Conservation (phyloP, 192 early-diverging fungal genomes). For the Irineochytrium annulatum region DNA sequence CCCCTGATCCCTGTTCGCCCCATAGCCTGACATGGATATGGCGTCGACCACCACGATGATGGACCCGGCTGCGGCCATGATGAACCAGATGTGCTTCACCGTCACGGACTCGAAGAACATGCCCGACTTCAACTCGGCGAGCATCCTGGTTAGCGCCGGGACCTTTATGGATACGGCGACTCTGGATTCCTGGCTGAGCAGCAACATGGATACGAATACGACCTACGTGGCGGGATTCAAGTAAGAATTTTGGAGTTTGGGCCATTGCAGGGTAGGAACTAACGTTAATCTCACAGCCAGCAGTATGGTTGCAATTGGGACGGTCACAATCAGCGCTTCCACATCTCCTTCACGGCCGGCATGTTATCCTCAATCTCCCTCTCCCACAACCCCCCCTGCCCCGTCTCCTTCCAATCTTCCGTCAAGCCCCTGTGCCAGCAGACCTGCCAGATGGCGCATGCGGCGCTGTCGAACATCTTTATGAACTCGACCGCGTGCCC, state of each 20-base stretch:
- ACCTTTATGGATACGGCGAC: constrained; percentile 22
- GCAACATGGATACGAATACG: constrained; percentile 19
- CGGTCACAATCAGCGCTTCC: constrained; percentile 16
- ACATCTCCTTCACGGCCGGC: constrained; percentile 11
- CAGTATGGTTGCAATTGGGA: constrained; percentile 12
- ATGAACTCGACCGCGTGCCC: constrained; percentile 6
- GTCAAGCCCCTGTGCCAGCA: constrained; percentile 4
- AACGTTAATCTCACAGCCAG: no score
- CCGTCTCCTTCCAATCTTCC: background rate
- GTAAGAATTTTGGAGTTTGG: constrained; percentile 9
- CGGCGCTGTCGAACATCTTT: constrained; percentile 8
- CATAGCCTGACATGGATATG: background rate
- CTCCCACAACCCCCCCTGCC: background rate
- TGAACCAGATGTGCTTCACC: background rate
- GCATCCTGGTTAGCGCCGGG: constrained; percentile 7
- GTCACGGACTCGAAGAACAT: background rate
- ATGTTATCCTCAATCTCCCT: constrained; percentile 14
- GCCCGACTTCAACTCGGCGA: background rate
- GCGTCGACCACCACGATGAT: no score
- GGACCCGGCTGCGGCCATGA: background rate
- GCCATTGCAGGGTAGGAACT: no score
- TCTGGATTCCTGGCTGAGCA: constrained; percentile 21
- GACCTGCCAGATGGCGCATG: constrained; percentile 11
- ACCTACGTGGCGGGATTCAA: constrained; percentile 21
- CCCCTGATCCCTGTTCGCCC: no score